phyloP scores from a whole-genome alignment of 345 rosid genomes.

The Euphorbia peplus region DNA sequence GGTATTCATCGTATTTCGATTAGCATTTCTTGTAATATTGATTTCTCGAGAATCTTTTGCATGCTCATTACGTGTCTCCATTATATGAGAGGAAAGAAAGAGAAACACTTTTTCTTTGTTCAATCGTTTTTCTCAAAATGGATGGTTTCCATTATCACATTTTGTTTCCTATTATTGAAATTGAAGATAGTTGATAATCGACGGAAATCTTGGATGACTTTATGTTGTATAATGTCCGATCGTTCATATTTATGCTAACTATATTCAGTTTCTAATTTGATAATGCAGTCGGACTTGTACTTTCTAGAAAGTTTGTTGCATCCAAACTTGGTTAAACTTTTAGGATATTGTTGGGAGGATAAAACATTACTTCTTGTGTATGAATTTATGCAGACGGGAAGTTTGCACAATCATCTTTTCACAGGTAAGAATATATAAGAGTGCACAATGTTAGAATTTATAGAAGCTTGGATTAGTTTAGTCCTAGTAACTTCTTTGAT shows the following conservation, averaged over 20 bases:
- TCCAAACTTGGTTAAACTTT: conserved; percentile 65
- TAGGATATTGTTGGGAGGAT: conserved; percentile 84
- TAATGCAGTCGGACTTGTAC: conserved; percentile 71
- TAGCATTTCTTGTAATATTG: too few species aligned
- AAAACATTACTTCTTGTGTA: conserved; percentile 68
- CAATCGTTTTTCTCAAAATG: too few species aligned
- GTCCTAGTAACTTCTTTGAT: conserved; percentile 2
- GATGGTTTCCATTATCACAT: too few species aligned
- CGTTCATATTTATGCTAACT: conserved; percentile 15
- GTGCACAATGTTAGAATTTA: neutral
- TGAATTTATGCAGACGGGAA: conserved; percentile 77
- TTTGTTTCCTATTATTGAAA: too few species aligned
- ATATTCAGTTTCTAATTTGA: conserved; percentile 8
- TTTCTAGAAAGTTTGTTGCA: conserved; percentile 79
- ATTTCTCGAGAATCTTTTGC: too few species aligned
- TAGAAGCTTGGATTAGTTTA: neutral
- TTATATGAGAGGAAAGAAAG: too few species aligned
- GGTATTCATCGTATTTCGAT: too few species aligned
- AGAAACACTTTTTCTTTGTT: too few species aligned
- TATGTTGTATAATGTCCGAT: neutral
- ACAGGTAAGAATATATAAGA: conserved; percentile 46
- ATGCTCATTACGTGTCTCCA: too few species aligned
- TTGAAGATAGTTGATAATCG: neutral
- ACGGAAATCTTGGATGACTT: too few species aligned
- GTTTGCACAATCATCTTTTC: conserved; percentile 80